Evolutionary conservation across 441 rosid species (phyloP).

Genomic region (Rhodomyrtus psidioides): DNA sequence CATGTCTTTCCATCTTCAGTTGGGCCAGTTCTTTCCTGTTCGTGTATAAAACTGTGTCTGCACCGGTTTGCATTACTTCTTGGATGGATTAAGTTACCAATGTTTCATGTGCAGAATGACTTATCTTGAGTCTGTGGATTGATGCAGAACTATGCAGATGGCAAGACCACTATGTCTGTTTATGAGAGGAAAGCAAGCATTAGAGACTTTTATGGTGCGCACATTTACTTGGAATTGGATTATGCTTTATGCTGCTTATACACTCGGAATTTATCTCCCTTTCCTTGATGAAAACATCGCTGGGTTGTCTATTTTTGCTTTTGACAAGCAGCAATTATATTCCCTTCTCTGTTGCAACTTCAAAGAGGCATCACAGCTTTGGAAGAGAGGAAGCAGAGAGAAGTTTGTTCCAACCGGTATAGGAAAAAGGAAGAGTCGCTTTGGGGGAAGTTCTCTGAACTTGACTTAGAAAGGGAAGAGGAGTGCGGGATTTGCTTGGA

Average conservation of each 20-base stretch:
- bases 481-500: conserved; percentile 95
- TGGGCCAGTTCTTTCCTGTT: not conserved
- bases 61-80: not conserved
- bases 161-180: conserved; percentile 80
- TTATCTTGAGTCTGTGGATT: conserved; percentile 9
- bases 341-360: conserved; percentile 76
- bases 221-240: not conserved
- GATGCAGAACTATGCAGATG: conserved; percentile 79
- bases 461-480: conserved; percentile 65
- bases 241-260: not conserved
- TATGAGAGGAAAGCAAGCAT: conserved; percentile 78
- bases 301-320: conserved; percentile 3
- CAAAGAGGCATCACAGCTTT: conserved; percentile 67
- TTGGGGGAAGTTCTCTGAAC: conserved; percentile 36
- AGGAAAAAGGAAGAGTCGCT: conserved; percentile 42
- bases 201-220: conserved; percentile 76
- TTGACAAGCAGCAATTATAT: conserved; percentile 54
- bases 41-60: not conserved
- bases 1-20: not conserved
- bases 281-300: not conserved
- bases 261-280: not conserved
- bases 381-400: conserved; percentile 73
- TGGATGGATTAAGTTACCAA: not conserved
- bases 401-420: conserved; percentile 38
- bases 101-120: conserved; percentile 8